Evolutionary conservation across 1,284 basidiomycete genomes (phyloP), one percentile per base, ranked within the genome.

Genomic region (Apiotrichum porosum): DNA sequence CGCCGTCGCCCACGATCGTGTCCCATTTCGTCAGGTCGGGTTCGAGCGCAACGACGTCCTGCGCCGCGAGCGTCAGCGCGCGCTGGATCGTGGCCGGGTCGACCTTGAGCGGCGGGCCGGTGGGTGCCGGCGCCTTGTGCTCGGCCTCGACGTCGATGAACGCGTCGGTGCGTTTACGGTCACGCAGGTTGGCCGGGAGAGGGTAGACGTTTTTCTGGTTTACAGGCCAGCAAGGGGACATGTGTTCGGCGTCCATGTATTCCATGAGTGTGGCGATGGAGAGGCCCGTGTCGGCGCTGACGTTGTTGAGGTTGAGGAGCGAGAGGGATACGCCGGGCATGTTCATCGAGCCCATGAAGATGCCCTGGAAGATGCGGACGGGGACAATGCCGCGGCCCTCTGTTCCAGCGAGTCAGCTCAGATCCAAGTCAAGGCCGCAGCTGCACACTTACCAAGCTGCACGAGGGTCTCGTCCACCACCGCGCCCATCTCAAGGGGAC

Each of bases 301-400:
- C 63, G 45, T 58, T 73, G 57, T 57, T 72, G 46, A 76, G 68
- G 60, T 77, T 77, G 47, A 77, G 62, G 26, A 77, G 67, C 44
- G 72, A 69, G 45, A 77, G 60, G 28, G 68, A 70, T 52, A 77
- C 72, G 37, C 76, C 76, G 14, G 76, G 76, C 51, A 75, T 75
- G 59, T 77, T 77, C 66, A 77, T 74, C 36, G 68, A 71, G 26
- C 76, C 76, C 70, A 77, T 75, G 61, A 76, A 77, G 18, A 73
- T 59, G 22, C 71, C 73, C 42, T 63, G 65, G 56, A 72, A 69
- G 47, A 75, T 71, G 30, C 76, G 69, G 24, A 63, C 58, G 28
- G 76, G 76, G 42, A 67, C 56, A 30, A 76, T 65, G 37, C 54
- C 49, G 21, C 59, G 60, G 0, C 42, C 45, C 48, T 61, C n/a